Conservation (phyloP, 768 basidiomycete genomes). For the Termitomyces sp. region DNA sequence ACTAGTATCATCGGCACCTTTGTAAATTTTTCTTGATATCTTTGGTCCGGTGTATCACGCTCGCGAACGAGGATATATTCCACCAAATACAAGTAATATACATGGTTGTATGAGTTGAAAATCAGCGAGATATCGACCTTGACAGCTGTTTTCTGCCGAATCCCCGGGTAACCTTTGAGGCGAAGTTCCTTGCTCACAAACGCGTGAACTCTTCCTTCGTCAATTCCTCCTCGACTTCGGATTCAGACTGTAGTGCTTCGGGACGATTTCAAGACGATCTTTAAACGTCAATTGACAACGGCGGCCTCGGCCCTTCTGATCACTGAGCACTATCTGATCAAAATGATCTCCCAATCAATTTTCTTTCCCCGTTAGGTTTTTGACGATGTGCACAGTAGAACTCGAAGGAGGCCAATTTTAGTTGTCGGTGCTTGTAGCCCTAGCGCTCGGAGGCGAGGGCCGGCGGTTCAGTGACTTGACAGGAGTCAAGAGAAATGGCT, state of each 20-base stretch:
- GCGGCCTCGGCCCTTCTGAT: no score
- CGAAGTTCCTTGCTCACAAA: conserved; percentile 1
- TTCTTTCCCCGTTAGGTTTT: no score
- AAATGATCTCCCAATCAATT: no score
- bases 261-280: no score
- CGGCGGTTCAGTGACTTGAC: neutral
- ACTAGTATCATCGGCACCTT: no score
- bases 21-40: no score
- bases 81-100: no score
- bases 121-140: neutral
- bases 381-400: neutral
- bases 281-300: no score
- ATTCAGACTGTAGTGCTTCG: conserved; percentile 4
- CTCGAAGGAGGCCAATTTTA: neutral
- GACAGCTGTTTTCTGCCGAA: conserved; percentile 41
- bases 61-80: no score
- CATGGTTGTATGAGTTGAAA: no score
- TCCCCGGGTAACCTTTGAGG: conserved; percentile 36
- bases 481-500: neutral
- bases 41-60: no score
- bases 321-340: no score
- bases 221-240: conserved; percentile 20
- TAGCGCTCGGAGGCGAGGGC: neutral
- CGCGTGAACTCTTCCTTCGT: neutral
- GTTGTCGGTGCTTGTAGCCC: neutral